Percentiles rank a stretch among this genome's conserved stretches.
Evolutionary conservation across 495 filamentous ascomycete genomes (phyloP).

Genomic region (Cairneyella variabilis): DNA sequence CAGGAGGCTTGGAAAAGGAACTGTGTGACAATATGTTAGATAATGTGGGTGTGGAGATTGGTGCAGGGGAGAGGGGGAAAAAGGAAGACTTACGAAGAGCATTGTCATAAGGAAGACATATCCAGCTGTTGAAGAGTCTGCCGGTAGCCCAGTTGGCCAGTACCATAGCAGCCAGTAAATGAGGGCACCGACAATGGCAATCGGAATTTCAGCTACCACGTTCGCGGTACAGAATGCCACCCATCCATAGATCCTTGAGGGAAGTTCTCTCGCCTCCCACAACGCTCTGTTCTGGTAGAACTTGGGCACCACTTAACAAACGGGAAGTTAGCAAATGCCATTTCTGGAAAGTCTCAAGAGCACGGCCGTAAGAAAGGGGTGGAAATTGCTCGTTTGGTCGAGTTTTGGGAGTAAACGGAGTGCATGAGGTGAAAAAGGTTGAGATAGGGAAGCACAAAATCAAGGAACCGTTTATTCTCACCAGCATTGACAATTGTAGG

Average conservation of each 20-base stretch:
- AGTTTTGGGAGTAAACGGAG: too few relatives aligned
- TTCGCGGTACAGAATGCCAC: constrained; percentile 76
- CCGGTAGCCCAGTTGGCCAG: constrained; percentile 68
- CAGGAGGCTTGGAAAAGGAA: constrained; percentile 58
- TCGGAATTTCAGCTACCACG: constrained; percentile 73
- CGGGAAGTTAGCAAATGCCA: too few relatives aligned
- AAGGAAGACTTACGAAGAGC: constrained; percentile 57
- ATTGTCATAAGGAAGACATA: constrained; percentile 84
- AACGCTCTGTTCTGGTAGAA: constrained; percentile 75
- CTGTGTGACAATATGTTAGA: neutral
- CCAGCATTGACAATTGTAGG: constrained; percentile 58
- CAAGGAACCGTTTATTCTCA: neutral
- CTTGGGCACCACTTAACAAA: constrained; percentile 83
- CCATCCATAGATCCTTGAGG: constrained; percentile 78
- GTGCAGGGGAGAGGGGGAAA: neutral
- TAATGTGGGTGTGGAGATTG: too few relatives aligned
- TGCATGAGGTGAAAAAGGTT: too few relatives aligned
- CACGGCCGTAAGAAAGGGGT: too few relatives aligned
- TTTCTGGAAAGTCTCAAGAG: too few relatives aligned
- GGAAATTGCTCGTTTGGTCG: too few relatives aligned
- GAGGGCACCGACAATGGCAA: constrained; percentile 55
- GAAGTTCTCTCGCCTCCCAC: constrained; percentile 73
- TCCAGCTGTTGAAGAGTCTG: constrained; percentile 61
- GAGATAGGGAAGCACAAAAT: too few relatives aligned
- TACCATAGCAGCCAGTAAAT: constrained; percentile 82